Evolutionary conservation across 805 yeast species (phyloP).

Genomic region (Candida railenensis): DNA sequence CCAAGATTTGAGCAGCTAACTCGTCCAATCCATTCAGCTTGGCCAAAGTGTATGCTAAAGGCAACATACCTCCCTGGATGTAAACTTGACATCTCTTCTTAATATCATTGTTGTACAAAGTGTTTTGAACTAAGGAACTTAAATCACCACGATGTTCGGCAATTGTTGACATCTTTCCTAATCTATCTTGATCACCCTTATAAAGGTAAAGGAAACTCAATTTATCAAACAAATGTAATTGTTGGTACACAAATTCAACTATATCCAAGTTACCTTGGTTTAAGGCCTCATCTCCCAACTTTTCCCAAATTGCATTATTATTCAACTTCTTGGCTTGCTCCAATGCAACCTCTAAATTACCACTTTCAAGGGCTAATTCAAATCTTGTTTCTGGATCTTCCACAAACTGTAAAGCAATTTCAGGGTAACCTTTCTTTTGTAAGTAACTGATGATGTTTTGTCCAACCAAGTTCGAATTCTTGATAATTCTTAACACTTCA

Average conservation of each 20-base stretch:
- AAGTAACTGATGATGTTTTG: conserved; percentile 94
- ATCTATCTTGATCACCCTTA: conserved; percentile 76
- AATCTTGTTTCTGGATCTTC: conserved; percentile 95
- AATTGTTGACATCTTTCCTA: conserved; percentile 82
- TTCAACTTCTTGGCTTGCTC: conserved; percentile 82
- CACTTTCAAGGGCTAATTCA: conserved; percentile 92
- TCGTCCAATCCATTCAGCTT: conserved; percentile 79
- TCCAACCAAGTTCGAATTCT: conserved; percentile 88
- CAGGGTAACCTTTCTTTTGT: conserved; percentile 95
- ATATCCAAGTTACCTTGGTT: conserved; percentile 84
- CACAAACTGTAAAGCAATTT: conserved; percentile 94
- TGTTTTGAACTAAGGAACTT: conserved; percentile 78
- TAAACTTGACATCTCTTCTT: conserved; percentile 74
- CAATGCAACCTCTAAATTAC: conserved; percentile 82
- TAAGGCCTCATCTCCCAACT: conserved; percentile 81
- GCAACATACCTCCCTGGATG: conserved; percentile 74
- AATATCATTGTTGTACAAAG: conserved; percentile 71
- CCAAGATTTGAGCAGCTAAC: conserved; percentile 69
- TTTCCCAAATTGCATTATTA: conserved; percentile 70
- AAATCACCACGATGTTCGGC: conserved; percentile 86
- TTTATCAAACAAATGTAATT: conserved; percentile 81
- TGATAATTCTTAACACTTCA: conserved; percentile 88
- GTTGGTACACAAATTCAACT: conserved; percentile 87
- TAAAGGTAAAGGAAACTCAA: conserved; percentile 83
- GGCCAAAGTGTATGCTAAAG: conserved; percentile 92